phyloP scores from a whole-genome alignment of 805 yeast genomes.

The Yarrowia yakushimensis region DNA sequence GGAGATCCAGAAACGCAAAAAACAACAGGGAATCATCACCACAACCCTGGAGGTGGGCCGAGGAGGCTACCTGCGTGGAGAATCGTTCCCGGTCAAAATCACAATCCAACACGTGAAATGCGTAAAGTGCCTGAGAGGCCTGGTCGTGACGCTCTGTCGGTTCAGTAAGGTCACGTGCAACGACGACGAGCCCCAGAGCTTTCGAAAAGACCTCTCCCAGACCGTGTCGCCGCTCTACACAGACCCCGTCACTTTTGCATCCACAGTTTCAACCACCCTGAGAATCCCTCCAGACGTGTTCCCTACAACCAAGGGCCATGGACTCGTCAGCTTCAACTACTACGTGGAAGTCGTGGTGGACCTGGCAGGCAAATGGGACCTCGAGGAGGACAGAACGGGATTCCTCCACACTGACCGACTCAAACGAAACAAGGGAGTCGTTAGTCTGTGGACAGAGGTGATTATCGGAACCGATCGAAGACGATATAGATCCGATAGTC shows the following conservation, averaged over 20 bases:
- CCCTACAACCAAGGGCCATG: constrained; percentile 73
- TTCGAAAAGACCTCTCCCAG: constrained; percentile 80
- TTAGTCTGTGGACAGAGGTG: constrained; percentile 77
- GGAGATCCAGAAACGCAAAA: constrained; percentile 45
- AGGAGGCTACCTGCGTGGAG: constrained; percentile 77
- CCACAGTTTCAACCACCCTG: constrained; percentile 58
- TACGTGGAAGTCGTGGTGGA: constrained; percentile 81
- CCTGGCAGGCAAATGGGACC: constrained; percentile 56
- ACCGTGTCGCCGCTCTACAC: constrained; percentile 70
- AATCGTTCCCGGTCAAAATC: constrained; percentile 67
- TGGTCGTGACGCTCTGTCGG: constrained; percentile 74
- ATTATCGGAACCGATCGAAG: constrained; percentile 72
- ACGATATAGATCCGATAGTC: constrained; percentile 30
- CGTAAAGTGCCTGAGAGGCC: constrained; percentile 65
- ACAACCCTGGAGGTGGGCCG: constrained; percentile 48
- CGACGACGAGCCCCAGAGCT: constrained; percentile 47
- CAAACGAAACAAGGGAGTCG: constrained; percentile 70
- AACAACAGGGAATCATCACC: constrained; percentile 42
- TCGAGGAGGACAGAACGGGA: constrained; percentile 30
- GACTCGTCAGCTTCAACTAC: constrained; percentile 75
- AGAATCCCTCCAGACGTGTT: constrained; percentile 81
- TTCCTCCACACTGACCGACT: constrained; percentile 62
- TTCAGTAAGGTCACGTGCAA: constrained; percentile 55
- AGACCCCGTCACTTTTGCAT: constrained; percentile 59
- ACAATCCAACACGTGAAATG: constrained; percentile 65